Base-by-base conservation (phyloP, 495 filamentous ascomycete genomes). In the Thermochaetoides thermophila region DNA sequence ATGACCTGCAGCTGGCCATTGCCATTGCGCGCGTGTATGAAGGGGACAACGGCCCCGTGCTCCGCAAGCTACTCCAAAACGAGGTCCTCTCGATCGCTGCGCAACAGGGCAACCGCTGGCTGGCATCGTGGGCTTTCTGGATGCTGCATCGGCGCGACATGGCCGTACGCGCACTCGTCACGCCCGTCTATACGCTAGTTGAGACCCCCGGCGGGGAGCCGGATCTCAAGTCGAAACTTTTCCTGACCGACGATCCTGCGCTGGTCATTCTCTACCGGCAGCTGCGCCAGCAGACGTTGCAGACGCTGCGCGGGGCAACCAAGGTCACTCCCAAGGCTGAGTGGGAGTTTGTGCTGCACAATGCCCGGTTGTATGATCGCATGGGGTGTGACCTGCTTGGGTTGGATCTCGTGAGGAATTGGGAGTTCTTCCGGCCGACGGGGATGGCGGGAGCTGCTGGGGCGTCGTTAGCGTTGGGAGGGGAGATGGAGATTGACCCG, bases 381-480 rank as follows among this genome's bases (percentile, higher is more conserved):
- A 96, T 96, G 91, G 89, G 89, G 9, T 92, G 89, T 45, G 87
- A 93, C 50, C 46, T 94, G n/a, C 70, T 95, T 2, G 89, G 91
- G 8, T 59, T 97, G 8, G 84, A 92, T 43, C 52, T 87, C 9
- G 81, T 85, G 5, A 71, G 78, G 5, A 84, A 81, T 46, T 95
- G 86, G 86, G 78, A 85, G 45, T 92, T 93, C 58, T 61, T 92
- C 28, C 57, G 58, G 5, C 65, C 64, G 5, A 6, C 21, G 21
- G 6, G 6, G 21, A 6, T 24, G 21, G 6, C 21, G 21, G 49
- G 19, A 6, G 34, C 26, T n/a, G 8, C 52, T 27, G 44, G 18
- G 27, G 45, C 46, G 0, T 10, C 32, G 37, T 15, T 38, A 32
- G 38, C 55, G 35, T 31, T 61, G 43, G 44, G 54, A 40, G 45